Conservation (phyloP, 345 rosid species). For the Passiflora organensis region DNA sequence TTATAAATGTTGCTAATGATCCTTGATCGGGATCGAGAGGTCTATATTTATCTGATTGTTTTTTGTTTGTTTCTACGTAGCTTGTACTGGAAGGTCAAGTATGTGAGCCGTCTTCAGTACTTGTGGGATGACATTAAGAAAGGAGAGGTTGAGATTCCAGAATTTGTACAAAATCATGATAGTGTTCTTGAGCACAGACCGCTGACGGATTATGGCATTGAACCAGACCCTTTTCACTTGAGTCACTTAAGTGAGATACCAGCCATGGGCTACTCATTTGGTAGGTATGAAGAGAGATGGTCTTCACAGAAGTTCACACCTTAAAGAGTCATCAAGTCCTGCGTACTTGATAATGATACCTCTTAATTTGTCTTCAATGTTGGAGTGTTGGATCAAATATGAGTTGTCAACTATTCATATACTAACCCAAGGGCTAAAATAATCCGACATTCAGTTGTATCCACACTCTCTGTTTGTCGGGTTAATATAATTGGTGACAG, state of each 20-base stretch:
- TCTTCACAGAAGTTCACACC: slow-evolving; percentile 41
- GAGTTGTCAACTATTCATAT: no score
- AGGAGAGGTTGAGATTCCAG: slow-evolving; percentile 82
- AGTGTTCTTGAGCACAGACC: slow-evolving; percentile 83
- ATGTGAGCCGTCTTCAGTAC: slow-evolving; percentile 81
- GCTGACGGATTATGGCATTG: slow-evolving; percentile 86
- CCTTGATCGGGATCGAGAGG: no score
- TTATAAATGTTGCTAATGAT: no score
- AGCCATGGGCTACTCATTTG: slow-evolving; percentile 44
- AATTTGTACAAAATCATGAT: slow-evolving; percentile 70
- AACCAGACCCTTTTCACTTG: slow-evolving; percentile 71
- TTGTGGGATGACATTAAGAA: slow-evolving; percentile 80
- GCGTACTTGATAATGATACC: no score
- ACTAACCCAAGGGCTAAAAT: no score
- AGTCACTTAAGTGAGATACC: slow-evolving; percentile 55
- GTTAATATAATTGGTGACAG: no score
- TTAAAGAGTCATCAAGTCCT: slow-evolving; percentile 8
- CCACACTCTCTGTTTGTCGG: no score
- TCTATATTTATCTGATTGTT: neutral
- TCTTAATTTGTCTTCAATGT: no score
- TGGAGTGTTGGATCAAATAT: no score
- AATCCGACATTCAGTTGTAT: no score
- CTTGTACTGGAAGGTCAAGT: slow-evolving; percentile 86
- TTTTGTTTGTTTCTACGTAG: slow-evolving; percentile 22
- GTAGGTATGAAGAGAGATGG: slow-evolving; percentile 66